Percentiles rank a stretch among this genome's conserved stretches.
phyloP scores from a whole-genome alignment of 257 asterid species.

The Salvia splendens region DNA sequence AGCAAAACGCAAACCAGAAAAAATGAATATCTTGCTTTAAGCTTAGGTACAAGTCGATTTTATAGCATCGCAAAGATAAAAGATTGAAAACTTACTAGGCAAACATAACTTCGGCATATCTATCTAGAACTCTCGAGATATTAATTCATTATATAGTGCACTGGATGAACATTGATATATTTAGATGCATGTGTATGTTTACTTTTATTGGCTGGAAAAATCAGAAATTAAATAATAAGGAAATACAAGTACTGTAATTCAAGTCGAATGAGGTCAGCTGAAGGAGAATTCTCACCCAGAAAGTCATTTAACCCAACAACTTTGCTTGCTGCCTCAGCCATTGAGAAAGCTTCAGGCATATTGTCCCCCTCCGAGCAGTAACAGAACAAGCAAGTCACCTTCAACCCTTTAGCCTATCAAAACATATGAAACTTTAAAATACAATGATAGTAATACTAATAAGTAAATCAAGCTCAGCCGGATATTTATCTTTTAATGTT shows the following conservation, averaged over 20 bases:
- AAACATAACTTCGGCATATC: neutral
- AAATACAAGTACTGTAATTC: neutral
- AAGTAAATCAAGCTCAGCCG: neutral
- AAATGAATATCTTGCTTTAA: neutral
- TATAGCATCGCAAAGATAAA: neutral
- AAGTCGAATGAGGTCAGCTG: neutral
- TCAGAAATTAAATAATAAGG: neutral
- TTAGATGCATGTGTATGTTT: slow-evolving; percentile 5
- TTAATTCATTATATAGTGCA: neutral
- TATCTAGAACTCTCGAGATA: neutral
- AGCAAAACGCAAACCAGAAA: neutral
- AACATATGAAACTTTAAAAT: neutral
- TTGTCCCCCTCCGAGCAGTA: slow-evolving; percentile 99
- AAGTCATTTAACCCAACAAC: slow-evolving; percentile 46
- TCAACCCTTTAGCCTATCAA: slow-evolving; percentile 79
- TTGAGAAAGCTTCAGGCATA: slow-evolving; percentile 78
- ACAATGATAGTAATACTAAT: neutral
- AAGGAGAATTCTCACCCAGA: slow-evolving; percentile 52
- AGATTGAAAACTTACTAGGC: neutral
- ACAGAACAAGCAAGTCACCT: slow-evolving; percentile 84
- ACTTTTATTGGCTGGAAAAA: neutral
- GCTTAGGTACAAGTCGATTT: neutral
- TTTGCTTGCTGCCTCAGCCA: slow-evolving; percentile 82
- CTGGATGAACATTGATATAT: neutral
- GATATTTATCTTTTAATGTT: too few species aligned